phyloP scores from a whole-genome alignment of 208 protist species.

The Jaenimonas drosophilae region DNA sequence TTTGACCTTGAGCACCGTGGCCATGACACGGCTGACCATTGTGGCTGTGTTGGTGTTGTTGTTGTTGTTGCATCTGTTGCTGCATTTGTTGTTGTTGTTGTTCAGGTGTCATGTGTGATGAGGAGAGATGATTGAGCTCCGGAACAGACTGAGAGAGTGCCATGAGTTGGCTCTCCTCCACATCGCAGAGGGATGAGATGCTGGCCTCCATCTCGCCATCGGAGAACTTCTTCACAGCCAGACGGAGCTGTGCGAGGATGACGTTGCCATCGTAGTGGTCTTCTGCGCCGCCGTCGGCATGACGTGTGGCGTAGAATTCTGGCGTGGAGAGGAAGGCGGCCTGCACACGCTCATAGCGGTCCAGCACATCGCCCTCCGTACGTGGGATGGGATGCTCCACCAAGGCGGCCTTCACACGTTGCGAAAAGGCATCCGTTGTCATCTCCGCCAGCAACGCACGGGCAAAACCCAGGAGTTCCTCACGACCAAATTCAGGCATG shows the following conservation, averaged over 20 bases:
- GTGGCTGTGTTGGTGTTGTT: constrained; percentile 32
- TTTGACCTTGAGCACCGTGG: constrained; percentile 9
- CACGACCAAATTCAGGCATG: constrained; percentile 6
- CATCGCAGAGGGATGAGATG: constrained; percentile 50
- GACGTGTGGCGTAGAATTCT: constrained; percentile 3
- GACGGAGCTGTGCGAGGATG: constrained; percentile 30
- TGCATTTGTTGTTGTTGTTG: constrained; percentile 3
- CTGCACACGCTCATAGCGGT: constrained; percentile 54
- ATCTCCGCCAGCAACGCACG: constrained; percentile 35
- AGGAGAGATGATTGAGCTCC: constrained; percentile 10
- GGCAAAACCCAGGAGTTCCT: constrained; percentile 37
- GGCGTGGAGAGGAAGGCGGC: constrained; percentile 24
- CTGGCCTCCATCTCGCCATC: constrained; percentile 40
- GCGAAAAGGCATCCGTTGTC: constrained; percentile 23
- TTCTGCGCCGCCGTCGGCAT: background rate
- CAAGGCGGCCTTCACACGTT: constrained; percentile 16
- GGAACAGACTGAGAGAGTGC: constrained; percentile 26
- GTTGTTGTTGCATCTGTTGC: constrained; percentile 9
- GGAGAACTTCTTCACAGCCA: constrained; percentile 40
- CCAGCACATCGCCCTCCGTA: constrained; percentile 34
- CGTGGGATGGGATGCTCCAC: constrained; percentile 16
- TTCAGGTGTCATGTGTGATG: too few species aligned
- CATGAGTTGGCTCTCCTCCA: constrained; percentile 46
- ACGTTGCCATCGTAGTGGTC: constrained; percentile 10
- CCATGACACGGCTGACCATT: constrained; percentile 7